These are phyloP conservation scores for Calonectria naviculata DNA, from an alignment of 2,329 filamentous ascomycete genomes.

Conservation along the genomic window DNA sequence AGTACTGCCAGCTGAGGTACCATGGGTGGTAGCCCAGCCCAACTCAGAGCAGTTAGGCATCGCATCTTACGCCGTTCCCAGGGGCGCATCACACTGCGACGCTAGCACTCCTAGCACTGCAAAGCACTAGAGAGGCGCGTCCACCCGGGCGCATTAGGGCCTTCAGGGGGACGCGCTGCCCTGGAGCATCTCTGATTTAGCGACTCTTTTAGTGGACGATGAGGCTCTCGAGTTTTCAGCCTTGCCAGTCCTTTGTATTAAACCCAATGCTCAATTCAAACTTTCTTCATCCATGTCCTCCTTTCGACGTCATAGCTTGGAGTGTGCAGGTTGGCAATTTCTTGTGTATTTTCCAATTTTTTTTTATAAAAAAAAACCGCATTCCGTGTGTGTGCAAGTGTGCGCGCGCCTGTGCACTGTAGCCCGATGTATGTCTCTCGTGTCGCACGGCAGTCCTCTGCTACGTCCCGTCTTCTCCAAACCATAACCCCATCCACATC, in stretches of 20 bases:
- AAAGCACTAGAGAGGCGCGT: conserved; percentile 2
- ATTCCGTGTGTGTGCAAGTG: not conserved
- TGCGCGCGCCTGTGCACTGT: not conserved
- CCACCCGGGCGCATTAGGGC: conserved; percentile 15
- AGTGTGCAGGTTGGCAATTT: not conserved
- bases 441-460: conserved; percentile 11
- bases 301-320: conserved; percentile 8
- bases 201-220: conserved; percentile 5
- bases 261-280: conserved; percentile 4
- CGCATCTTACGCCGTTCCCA: conserved; percentile 10
- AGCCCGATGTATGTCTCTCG: conserved; percentile 21
- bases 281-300: conserved; percentile 4
- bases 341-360: not conserved
- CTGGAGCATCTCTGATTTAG: conserved; percentile 1
- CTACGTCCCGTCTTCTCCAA: not conserved
- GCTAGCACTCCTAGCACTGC: conserved; percentile 8
- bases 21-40: not conserved
- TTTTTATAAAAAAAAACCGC: too few relatives aligned
- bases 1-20: conserved; percentile 13
- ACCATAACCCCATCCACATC: not conserved
- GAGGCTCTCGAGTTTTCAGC: conserved; percentile 8
- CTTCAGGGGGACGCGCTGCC: conserved; percentile 3
- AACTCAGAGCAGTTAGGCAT: conserved; percentile 14
- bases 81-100: conserved; percentile 16
- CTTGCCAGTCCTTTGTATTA: not conserved